Evolutionary conservation across 2,329 filamentous ascomycete species (phyloP).

Genomic region (Epichloe sylvatica): DNA sequence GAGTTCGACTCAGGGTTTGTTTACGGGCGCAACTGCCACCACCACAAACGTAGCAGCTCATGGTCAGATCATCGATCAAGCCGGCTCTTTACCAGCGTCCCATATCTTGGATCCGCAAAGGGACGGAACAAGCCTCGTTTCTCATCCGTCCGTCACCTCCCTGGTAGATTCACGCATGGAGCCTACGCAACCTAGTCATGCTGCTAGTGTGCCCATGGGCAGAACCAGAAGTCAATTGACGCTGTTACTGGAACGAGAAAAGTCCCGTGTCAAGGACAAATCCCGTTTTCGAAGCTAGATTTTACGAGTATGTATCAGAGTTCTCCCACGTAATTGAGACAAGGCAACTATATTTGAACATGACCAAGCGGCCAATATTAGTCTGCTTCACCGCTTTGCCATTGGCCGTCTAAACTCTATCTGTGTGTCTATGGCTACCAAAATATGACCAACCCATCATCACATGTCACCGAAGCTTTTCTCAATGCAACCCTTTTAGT

Average conservation of each 20-base stretch:
- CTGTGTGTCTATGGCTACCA: too few relatives aligned
- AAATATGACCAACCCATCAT: too few relatives aligned
- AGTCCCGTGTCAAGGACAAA: slow-evolving; percentile 20
- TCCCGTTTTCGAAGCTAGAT: slow-evolving; percentile 13
- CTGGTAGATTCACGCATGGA: slow-evolving; percentile 27
- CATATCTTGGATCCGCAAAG: slow-evolving; percentile 9
- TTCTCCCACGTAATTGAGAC: too few relatives aligned
- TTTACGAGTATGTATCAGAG: too few relatives aligned
- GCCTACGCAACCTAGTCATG: slow-evolving; percentile 34
- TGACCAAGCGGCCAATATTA: too few relatives aligned
- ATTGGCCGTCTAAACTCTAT: too few relatives aligned
- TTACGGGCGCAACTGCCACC: slow-evolving; percentile 24
- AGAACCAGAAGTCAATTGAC: slow-evolving; percentile 47
- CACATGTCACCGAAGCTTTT: too few relatives aligned
- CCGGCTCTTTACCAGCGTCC: slow-evolving; percentile 18
- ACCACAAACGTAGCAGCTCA: slow-evolving; percentile 27
- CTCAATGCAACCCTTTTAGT: too few relatives aligned
- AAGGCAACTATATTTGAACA: too few relatives aligned
- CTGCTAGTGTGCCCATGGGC: slow-evolving; percentile 34
- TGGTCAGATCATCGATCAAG: slow-evolving; percentile 31
- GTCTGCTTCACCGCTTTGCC: too few relatives aligned
- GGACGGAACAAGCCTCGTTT: slow-evolving; percentile 14
- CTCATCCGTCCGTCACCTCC: slow-evolving; percentile 12
- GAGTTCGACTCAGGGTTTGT: slow-evolving; percentile 15
- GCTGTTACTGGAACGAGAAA: slow-evolving; percentile 41